Evolutionary conservation across 23 red algal species (phyloP).

Genomic region (Gracilaria vermiculophylla): DNA sequence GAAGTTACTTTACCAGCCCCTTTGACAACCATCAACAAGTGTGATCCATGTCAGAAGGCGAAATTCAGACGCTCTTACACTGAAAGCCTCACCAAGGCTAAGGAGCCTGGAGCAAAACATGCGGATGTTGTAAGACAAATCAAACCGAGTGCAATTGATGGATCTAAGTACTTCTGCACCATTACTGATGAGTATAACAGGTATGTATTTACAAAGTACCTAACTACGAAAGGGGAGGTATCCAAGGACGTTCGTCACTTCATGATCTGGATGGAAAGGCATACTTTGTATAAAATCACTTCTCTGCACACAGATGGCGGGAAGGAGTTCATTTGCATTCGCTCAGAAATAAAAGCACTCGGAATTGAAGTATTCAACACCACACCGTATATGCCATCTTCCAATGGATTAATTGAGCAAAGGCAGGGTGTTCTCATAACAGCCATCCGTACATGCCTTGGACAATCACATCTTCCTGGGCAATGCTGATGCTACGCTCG

Average conservation of each 20-base stretch:
- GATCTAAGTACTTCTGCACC: not conserved
- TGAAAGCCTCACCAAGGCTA: conserved; percentile 21
- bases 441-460: not conserved
- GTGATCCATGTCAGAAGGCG: not conserved
- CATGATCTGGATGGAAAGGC: conserved; percentile 5
- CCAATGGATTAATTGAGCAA: conserved; percentile 10
- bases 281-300: not conserved
- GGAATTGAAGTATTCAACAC: not conserved
- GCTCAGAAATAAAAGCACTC: not conserved
- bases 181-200: not conserved
- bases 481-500: conserved; percentile 14
- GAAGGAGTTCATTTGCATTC: not conserved
- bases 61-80: conserved; percentile 4
- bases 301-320: conserved; percentile 24
- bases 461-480: not conserved
- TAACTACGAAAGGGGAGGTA: conserved; percentile 6
- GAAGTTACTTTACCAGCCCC: no score
- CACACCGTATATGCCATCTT: conserved; percentile 12
- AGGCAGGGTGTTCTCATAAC: not conserved
- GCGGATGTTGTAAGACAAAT: not conserved
- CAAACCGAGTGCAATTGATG: not conserved
- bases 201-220: not conserved
- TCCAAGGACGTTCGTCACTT: not conserved
- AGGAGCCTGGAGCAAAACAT: not conserved
- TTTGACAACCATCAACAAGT: no score